These are phyloP conservation scores for Lasiosphaeria ovina DNA, from an alignment of 495 filamentous ascomycete genomes.

Conservation along the genomic window DNA sequence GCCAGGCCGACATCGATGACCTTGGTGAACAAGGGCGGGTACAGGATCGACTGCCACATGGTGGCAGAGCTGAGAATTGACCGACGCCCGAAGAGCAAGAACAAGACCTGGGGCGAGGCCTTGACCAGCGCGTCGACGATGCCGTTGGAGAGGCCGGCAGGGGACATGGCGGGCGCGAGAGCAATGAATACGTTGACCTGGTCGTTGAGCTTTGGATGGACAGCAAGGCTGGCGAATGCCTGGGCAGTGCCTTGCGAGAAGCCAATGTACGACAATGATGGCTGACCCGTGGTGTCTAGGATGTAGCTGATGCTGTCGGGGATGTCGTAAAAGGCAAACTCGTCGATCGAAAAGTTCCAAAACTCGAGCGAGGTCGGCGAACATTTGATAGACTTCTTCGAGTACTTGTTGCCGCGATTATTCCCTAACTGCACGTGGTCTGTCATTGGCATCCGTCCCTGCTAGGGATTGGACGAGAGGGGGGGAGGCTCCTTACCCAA, in stretches of 20 bases:
- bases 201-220: constrained; percentile 88
- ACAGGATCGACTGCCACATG: constrained; percentile 96
- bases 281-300: constrained; percentile 74
- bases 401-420: constrained; percentile 97
- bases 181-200: constrained; percentile 96
- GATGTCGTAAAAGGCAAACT: constrained; percentile 97
- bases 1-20: constrained; percentile 78
- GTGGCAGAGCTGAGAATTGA: constrained; percentile 90
- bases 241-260: constrained; percentile 97
- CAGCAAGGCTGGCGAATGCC: constrained; percentile 91
- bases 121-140: constrained; percentile 92
- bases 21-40: constrained; percentile 89
- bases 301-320: constrained; percentile 92
- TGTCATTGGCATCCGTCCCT: constrained; percentile 5
- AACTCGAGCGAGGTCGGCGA: constrained; percentile 75
- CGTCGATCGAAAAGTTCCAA: constrained; percentile 97
- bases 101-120: constrained; percentile 88
- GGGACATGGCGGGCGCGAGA: constrained; percentile 95
- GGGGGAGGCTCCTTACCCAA: constrained; percentile 60
- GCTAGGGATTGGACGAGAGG: not conserved
- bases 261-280: constrained; percentile 90
- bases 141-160: constrained; percentile 80
- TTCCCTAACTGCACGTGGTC: constrained; percentile 64
- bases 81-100: constrained; percentile 89
- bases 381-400: constrained; percentile 78